These are phyloP conservation scores for Mortierella sp. DNA, from an alignment of 371 early-diverging fungal species.

Conservation along the genomic window DNA sequence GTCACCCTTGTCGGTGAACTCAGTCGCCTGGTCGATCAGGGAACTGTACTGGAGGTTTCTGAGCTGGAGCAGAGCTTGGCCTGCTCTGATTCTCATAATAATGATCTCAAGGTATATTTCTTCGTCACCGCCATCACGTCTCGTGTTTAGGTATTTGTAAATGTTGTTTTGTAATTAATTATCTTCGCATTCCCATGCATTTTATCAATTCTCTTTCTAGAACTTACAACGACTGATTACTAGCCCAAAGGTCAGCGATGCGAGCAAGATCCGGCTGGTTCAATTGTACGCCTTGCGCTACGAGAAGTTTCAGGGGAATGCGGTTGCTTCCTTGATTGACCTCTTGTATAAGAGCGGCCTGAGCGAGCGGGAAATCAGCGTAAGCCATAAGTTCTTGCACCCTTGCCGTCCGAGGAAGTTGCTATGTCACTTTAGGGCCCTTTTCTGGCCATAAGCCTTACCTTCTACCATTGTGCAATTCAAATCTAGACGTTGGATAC, in stretches of 20 bases:
- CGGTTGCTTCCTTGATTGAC: slow-evolving; percentile 76
- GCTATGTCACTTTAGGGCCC: no score
- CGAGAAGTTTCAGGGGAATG: slow-evolving; percentile 84
- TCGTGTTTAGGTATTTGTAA: background rate
- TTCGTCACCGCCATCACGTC: background rate
- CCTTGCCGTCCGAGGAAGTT: background rate
- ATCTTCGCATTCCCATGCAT: background rate
- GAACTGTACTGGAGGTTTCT: slow-evolving; percentile 85
- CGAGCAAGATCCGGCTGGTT: slow-evolving; percentile 85
- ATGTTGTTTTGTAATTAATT: background rate
- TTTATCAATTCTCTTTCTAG: slow-evolving; percentile 30
- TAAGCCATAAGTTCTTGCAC: slow-evolving; percentile 52
- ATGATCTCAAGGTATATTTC: slow-evolving; percentile 79
- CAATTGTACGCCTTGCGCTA: slow-evolving; percentile 92
- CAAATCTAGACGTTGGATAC: slow-evolving; percentile 73
- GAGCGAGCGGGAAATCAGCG: slow-evolving; percentile 78
- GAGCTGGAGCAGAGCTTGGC: slow-evolving; percentile 97
- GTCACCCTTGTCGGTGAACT: slow-evolving; percentile 96
- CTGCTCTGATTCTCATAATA: slow-evolving; percentile 85
- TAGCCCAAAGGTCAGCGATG: slow-evolving; percentile 75
- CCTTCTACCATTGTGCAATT: background rate
- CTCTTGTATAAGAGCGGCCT: slow-evolving; percentile 77
- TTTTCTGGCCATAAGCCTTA: background rate
- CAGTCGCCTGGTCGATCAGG: slow-evolving; percentile 81
- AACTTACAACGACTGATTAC: slow-evolving; percentile 79